Evolutionary conservation across 192 early-diverging fungal genomes (phyloP), one percentile per base, ranked within the genome.

Genomic region (Mortierella hygrophila): DNA sequence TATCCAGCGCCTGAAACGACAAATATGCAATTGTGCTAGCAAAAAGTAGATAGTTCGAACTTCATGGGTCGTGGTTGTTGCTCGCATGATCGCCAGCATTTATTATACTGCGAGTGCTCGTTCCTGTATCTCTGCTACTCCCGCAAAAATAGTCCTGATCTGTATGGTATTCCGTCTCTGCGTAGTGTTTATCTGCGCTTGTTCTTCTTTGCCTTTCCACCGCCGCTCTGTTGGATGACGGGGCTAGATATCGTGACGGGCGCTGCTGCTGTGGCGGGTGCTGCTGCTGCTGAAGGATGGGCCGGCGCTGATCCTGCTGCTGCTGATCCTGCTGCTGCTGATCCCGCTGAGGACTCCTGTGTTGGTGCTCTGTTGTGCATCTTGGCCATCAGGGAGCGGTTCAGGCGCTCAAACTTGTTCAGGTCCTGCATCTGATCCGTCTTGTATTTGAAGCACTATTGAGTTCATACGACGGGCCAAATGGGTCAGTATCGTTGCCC

Each of bases 371-470:
- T 87, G 77, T 93, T 91, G 74, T 93, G 93, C 94, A 96, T 96
- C 87, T 92, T 91, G 23, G 74, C 77, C 94, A 96, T 94, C 81
- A 96, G 78, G 11, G 88, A 89, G 2, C 87, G 72, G 81, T 95
- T 96, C 46, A 96, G 80, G 6, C 89, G 83, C 72, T 95, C 94
- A 82, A 96, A 94, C 81, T 94, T 95, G 77, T 92, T 92, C 63
- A 96, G 82, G 81, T 96, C 95, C 52, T 89, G 90, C 68, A 91
- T 81, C 74, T 92, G 91, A 78, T 95, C 91, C 2, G 95, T 96
- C 76, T 93, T 92, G 86, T 89, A 96, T 77, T 94, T 95, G 29
- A 94, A 49, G 60, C 88, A 80, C 93, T 88, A 46, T 76, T 15
- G 54, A 20, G 29, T 20, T 6, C 26, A 76, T 69, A 11, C 55